Percentiles rank a stretch among this genome's conserved stretches.
phyloP scores from a whole-genome alignment of 805 yeast species.

The Lipomyces sp. region DNA sequence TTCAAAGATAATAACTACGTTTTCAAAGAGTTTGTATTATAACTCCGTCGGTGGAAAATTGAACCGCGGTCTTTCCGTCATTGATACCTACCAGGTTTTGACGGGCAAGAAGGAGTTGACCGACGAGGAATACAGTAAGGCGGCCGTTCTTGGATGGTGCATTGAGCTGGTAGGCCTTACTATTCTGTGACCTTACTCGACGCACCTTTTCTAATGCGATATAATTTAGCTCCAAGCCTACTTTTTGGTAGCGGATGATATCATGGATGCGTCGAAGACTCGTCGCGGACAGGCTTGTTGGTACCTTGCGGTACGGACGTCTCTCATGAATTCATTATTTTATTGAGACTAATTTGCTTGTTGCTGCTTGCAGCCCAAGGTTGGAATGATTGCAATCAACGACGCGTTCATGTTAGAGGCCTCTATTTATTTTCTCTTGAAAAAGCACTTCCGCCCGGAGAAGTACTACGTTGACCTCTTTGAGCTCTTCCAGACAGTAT shows the following conservation, averaged over 20 bases:
- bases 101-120: constrained; percentile 62
- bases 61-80: constrained; percentile 93
- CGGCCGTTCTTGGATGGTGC: constrained; percentile 92
- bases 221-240: constrained; percentile 69
- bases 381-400: constrained; percentile 91
- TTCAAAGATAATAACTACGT: background rate
- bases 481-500: constrained; percentile 83
- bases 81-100: constrained; percentile 83
- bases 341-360: background rate
- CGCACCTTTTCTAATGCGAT: background rate
- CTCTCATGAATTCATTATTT: background rate
- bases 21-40: constrained; percentile 54
- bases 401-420: constrained; percentile 97
- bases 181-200: background rate
- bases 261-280: constrained; percentile 95
- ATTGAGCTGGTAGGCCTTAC: constrained; percentile 56
- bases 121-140: constrained; percentile 70
- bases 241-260: constrained; percentile 95
- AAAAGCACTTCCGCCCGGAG: constrained; percentile 81
- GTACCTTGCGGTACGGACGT: constrained; percentile 51
- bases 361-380: constrained; percentile 49
- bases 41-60: constrained; percentile 96
- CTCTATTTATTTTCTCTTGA: constrained; percentile 82
- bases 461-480: constrained; percentile 81
- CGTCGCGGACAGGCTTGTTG: constrained; percentile 99